These are phyloP conservation scores for Penicillium taxi DNA, from an alignment of 495 filamentous ascomycete species.

Conservation along the genomic window DNA sequence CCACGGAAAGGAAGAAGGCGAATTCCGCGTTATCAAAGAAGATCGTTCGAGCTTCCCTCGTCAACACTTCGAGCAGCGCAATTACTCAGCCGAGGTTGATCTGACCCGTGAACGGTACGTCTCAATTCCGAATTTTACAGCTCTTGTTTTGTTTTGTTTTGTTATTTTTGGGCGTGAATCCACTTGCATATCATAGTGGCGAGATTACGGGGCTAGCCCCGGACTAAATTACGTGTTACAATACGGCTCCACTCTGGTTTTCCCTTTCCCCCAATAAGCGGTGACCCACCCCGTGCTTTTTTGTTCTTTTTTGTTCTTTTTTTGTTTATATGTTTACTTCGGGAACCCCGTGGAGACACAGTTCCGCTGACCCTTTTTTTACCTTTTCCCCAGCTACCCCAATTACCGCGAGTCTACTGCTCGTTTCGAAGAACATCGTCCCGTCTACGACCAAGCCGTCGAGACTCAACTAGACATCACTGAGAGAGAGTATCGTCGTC, in stretches of 20 bases:
- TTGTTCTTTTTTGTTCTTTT: conserved; percentile 26
- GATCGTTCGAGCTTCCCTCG: not conserved
- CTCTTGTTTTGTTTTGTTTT: conserved; percentile 4
- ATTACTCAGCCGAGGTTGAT: conserved; percentile 43
- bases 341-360: conserved; percentile 7
- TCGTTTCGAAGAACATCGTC: conserved; percentile 47
- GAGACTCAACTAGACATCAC: conserved; percentile 66
- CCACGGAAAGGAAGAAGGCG: conserved; percentile 76
- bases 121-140: no score
- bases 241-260: conserved; percentile 15
- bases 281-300: conserved; percentile 18
- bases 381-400: conserved; percentile 35
- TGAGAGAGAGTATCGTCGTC: conserved; percentile 78
- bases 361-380: conserved; percentile 19
- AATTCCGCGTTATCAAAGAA: conserved; percentile 61
- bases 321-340: conserved; percentile 27
- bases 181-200: conserved; percentile 20
- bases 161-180: not conserved
- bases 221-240: conserved; percentile 35
- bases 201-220: conserved; percentile 24
- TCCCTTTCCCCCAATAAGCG: not conserved
- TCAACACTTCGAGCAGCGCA: conserved; percentile 7
- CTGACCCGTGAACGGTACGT: conserved; percentile 50
- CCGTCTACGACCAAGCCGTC: conserved; percentile 42
- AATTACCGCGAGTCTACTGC: conserved; percentile 48